Evolutionary conservation across 305 asterid species (phyloP), one percentile per base, ranked within the genome.

Genomic region (Plantago coronopus): DNA sequence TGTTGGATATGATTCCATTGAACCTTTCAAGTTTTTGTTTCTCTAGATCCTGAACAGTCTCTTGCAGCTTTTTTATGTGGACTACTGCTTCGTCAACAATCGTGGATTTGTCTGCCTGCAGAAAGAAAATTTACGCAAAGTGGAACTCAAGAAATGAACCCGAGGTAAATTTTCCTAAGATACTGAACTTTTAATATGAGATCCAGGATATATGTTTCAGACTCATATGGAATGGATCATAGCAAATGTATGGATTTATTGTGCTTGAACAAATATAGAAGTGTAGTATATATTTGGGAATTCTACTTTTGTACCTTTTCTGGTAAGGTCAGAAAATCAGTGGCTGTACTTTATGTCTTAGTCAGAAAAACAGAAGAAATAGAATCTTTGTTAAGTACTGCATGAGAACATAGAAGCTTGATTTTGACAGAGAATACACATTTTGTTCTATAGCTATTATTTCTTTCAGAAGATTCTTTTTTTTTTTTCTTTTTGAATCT

Each of bases 81-180:
- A 53, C 75, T 57, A 73, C 66, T 0, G 89, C 83, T 71, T 78
- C 85, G 29, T 80, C 82, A n/a, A 85, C 81, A 3, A 82, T 76
- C 20, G 79, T 78, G 43, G 87, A 72, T 69, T 85, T 82, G 72
- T 80, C 94, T 4, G 73, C 75, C 94, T 80, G 79, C 70, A 54
- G 5, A 34, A 22, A 27, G n/a, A 29, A 47, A 21, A 11, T n/a
- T 31, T 54, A 53, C 19, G 19, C 0, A 11, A n/a, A 23, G 37
- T 5, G 10, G 31, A 53, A 51, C 38, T 63, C 19, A 38, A 50
- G 25, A 2, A 17, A 29, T 17, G 17, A 37, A 37, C 13, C 21
- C 0, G 20, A 46, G 2, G 20, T 11, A 17, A 31, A 31, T 3
- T 31, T 31, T 31, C 38, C 11, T 31, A 7, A 3, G 38, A 31